Evolutionary conservation across 192 early-diverging fungal genomes (phyloP).

Genomic region (Coemansia asiatica): DNA sequence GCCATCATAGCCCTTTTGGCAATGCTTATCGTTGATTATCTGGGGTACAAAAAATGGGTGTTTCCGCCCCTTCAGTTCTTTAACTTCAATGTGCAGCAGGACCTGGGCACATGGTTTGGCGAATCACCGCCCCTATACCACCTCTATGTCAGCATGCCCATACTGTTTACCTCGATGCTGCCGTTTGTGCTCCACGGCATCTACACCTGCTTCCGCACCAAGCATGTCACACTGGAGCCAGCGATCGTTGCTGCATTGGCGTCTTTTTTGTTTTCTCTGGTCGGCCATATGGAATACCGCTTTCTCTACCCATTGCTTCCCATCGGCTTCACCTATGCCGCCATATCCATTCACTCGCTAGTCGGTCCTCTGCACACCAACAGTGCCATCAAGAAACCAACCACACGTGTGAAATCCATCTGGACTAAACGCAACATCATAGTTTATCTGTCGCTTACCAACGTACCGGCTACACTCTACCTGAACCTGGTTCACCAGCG

Average conservation of each 20-base stretch:
- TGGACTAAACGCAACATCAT: slow-evolving; percentile 14
- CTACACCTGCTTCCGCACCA: slow-evolving; percentile 22
- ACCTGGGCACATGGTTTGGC: slow-evolving; percentile 88
- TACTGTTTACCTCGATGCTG: slow-evolving; percentile 73
- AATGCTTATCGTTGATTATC: slow-evolving; percentile 63
- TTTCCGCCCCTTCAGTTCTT: slow-evolving; percentile 80
- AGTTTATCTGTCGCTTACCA: slow-evolving; percentile 59
- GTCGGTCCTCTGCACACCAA: slow-evolving; percentile 10
- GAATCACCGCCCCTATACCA: slow-evolving; percentile 93
- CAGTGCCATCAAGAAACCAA: background rate
- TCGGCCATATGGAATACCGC: slow-evolving; percentile 92
- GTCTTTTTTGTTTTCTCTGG: slow-evolving; percentile 66
- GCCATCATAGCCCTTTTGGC: slow-evolving; percentile 50
- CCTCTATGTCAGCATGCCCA: slow-evolving; percentile 74
- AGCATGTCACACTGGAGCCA: slow-evolving; percentile 17
- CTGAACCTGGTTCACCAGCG: slow-evolving; percentile 81
- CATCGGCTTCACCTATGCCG: slow-evolving; percentile 52
- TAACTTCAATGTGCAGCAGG: slow-evolving; percentile 75
- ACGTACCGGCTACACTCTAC: slow-evolving; percentile 71
- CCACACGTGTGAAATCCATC: background rate
- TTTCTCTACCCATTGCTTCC: slow-evolving; percentile 90
- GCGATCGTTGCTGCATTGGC: slow-evolving; percentile 55
- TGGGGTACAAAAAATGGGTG: slow-evolving; percentile 71
- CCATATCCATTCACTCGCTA: slow-evolving; percentile 53
- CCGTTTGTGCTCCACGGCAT: slow-evolving; percentile 65